phyloP scores from a whole-genome alignment of 345 rosid species.

The Bruguiera sexangula region DNA sequence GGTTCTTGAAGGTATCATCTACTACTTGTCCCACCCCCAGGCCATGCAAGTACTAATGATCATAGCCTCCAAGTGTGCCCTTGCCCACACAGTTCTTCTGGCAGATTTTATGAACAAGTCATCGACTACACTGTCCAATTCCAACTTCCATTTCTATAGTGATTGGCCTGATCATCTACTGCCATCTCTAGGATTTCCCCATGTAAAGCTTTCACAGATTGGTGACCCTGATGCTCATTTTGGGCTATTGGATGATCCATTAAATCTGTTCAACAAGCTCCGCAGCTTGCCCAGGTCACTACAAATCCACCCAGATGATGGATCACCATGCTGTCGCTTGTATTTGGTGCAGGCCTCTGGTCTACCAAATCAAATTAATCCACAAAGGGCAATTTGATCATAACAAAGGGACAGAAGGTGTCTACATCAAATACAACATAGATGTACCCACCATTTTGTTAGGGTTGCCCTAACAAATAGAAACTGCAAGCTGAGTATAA shows the following conservation, averaged over 20 bases:
- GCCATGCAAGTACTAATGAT: constrained; percentile 85
- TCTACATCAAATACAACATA: constrained; percentile 17
- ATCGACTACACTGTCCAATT: constrained; percentile 64
- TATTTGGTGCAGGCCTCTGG: constrained; percentile 94
- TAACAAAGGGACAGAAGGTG: constrained; percentile 20
- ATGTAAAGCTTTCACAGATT: constrained; percentile 84
- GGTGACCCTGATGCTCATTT: constrained; percentile 97
- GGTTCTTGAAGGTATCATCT: constrained; percentile 94
- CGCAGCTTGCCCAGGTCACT: constrained; percentile 73
- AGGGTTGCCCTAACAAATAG: not conserved
- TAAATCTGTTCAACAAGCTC: constrained; percentile 83
- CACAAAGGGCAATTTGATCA: constrained; percentile 26
- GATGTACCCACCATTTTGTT: constrained; percentile 25
- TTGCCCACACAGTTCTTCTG: constrained; percentile 68
- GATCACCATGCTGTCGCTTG: constrained; percentile 87
- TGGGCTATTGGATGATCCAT: constrained; percentile 67
- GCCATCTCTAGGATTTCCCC: constrained; percentile 83
- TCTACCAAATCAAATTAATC: constrained; percentile 48
- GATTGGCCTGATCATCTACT: constrained; percentile 98
- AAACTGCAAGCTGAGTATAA: no score
- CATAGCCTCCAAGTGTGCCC: constrained; percentile 67
- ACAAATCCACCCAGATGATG: constrained; percentile 82
- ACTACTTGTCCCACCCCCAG: constrained; percentile 75
- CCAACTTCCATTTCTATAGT: constrained; percentile 78
- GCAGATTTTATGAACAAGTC: constrained; percentile 97